Base-by-base conservation (phyloP, 441 rosid species). In the Erodium chrysanthum region DNA sequence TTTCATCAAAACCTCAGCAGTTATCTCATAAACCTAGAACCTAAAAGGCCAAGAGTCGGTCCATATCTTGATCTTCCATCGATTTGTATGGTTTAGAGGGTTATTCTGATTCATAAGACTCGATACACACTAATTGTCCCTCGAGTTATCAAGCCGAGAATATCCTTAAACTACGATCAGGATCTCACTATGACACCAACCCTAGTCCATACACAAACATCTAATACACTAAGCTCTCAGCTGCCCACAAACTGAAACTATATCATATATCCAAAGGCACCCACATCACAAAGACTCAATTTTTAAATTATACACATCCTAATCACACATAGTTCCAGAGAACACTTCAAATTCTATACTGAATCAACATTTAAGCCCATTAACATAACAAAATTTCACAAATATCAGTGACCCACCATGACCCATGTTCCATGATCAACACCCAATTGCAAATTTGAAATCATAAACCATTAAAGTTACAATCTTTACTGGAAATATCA, bases 371-470 rank as follows among this genome's bases (percentile, higher is more conserved):
- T 15, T 20, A 50, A 52, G 17, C 20, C 21, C 21, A 52, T 52
- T 18, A 52, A 52, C 42, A 37, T 7, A 37, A 7, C 7, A 37
- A 37, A 37, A 6, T 7, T 37, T 7, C 42, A 37, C 42, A 37
- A 37, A 37, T 5, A 37, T 25, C 29, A 25, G 29, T 25, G 29
- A 25, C 42, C 37, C 37, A 33, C 37, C n/a, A 33, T 33, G 17
- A 15, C 58, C 59, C 59, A 52, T 52, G 59, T 52, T 52, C 59
- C 59, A 52, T 52, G 59, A 52, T 52, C 59, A 52, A 52, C 2
- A 52, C 9, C 22, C 20, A 20, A 52, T 52, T 17, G 9, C 59
- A 52, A 52, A 52, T 17, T 17, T 15, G 8, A 22, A 17, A 18
- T 7, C 3, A 52, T 17, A 17, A 52, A 5, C 10, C 23, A 52